Evolutionary conservation across 208 protist genomes (phyloP), one percentile per base, ranked within the genome.

Genomic region (Leishmania tropica): DNA sequence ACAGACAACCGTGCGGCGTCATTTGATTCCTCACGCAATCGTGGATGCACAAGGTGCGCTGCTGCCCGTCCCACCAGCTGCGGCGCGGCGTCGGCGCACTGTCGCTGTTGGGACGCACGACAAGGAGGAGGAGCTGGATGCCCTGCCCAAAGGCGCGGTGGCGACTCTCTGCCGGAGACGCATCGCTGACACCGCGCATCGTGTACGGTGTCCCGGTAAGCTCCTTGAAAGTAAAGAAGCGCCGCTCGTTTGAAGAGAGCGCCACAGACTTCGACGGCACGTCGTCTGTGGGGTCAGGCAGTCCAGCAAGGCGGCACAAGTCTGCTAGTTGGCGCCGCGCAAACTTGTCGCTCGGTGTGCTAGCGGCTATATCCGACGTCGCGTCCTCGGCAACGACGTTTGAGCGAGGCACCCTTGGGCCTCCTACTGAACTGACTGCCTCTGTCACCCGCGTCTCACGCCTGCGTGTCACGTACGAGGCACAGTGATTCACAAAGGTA

Each of bases 131-230:
- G 42, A 97, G 81, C 72, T 95, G 93, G 42, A 87, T 86, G 77
- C 96, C 95, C 67, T 96, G 93, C 95, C 95, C 92, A 17, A 82
- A 88, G n/a, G 92, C 86, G 45, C 95, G 92, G 3, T 79, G 72
- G 24, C 93, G 60, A 67, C 88, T 87, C 35, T 95, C 92, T 4
- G 78, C 19, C 8, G 75, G 73, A 3, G 76, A 78, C 0, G 83
- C 78, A 2, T 81, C 88, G 51, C 82, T 85, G 54, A 84, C 68
- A 8, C 95, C 95, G 8, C 95, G 89, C 35, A 93, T 91, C 21
- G 80, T 81, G 81, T 92, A 96, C 2, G 92, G 92, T 0, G 95
- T 98, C 10, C 93, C 93, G 31, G 78, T 28, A 28, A 97, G 88
- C n/a, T 75, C 81, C 37, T 76, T 76, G 79, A 87, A 83, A 0